Base-by-base conservation (phyloP, 2,329 filamentous ascomycete species). In the Cercospora zeae-maydis region DNA sequence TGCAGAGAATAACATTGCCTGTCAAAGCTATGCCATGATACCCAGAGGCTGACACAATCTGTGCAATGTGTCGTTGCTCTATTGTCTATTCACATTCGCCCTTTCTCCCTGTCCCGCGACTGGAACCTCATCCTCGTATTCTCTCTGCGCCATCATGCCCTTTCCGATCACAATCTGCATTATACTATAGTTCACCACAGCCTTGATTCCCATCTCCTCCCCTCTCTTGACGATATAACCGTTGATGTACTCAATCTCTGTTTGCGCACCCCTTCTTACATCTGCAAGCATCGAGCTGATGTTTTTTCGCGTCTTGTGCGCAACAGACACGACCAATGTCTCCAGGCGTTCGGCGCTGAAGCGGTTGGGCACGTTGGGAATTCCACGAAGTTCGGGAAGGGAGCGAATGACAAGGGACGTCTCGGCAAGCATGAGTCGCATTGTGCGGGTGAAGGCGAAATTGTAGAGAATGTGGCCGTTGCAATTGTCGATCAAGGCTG, bases 161-260 rank as follows among this genome's bases (percentile, higher is more conserved):
- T 90, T 93, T 24, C 86, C 90, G 72, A 89, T 86, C 54, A 97
- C 87, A 78, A 92, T 77, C 58, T 87, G 81, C 75, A 89, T 79
- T 45, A 96, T 79, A 80, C 90, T 83, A 70, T 88, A 87, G 73
- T 96, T 95, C 65, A 88, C 80, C 10, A 86, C 84, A 70, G 87
- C 87, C 56, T 84, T 80, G n/a, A 96, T 80, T 1, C 91, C 90
- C 64, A 93, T 71, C 73, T 90, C 84, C 69, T 85, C 82, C 0
- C 90, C 95, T 42, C 88, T 84, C 56, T 80, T 82, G 33, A 96
- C 82, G 63, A 99, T 89, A 78, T 93, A 99, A 0, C 93, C 93
- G 74, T 96, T 97, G 69, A 93, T 84, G 71, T 88, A 96, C 51
- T 93, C 86, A 42, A 97, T 84, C 71, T 96, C 92, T 0, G 91